Evolutionary conservation across 768 basidiomycete genomes (phyloP).

Genomic region (Rhizopogon salebrosus): DNA sequence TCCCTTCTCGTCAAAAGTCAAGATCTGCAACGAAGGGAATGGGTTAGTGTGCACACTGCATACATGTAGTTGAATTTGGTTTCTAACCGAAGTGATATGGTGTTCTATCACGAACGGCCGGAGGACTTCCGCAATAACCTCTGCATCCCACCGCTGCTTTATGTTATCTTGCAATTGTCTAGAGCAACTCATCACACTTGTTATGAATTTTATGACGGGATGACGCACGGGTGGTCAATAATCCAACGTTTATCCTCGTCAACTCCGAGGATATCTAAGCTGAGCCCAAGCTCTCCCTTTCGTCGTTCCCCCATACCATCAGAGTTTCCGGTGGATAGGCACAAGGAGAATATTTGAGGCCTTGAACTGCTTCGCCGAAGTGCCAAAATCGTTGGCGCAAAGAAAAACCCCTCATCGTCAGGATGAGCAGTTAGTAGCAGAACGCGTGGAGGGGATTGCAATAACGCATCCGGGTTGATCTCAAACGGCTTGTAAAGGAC

Average conservation of each 20-base stretch:
- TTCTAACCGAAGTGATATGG: constrained; percentile 58
- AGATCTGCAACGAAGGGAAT: constrained; percentile 46
- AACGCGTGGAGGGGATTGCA: constrained; percentile 25
- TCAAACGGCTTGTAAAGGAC: constrained; percentile 21
- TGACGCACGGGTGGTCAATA: constrained; percentile 67
- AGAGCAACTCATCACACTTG: constrained; percentile 7
- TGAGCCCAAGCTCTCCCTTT: constrained; percentile 51
- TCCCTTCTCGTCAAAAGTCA: constrained; percentile 78
- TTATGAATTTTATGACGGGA: constrained; percentile 1
- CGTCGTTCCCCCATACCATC: constrained; percentile 67
- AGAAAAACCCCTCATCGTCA: constrained; percentile 94
- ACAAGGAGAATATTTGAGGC: constrained; percentile 53
- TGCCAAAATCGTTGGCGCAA: constrained; percentile 74
- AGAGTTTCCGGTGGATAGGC: constrained; percentile 75
- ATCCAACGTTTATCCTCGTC: constrained; percentile 47
- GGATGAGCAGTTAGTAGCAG: constrained; percentile 88
- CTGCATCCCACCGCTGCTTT: constrained; percentile 56
- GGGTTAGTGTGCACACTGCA: constrained; percentile 6
- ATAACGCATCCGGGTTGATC: constrained; percentile 18
- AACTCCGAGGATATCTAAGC: constrained; percentile 68
- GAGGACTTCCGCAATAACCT: constrained; percentile 53
- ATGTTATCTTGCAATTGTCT: constrained; percentile 76
- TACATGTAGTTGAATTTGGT: constrained; percentile 9
- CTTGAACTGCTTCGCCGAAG: constrained; percentile 27
- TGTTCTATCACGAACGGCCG: constrained; percentile 52